Conservation (phyloP, 257 asterid genomes). For the Scutellaria galericulata region DNA sequence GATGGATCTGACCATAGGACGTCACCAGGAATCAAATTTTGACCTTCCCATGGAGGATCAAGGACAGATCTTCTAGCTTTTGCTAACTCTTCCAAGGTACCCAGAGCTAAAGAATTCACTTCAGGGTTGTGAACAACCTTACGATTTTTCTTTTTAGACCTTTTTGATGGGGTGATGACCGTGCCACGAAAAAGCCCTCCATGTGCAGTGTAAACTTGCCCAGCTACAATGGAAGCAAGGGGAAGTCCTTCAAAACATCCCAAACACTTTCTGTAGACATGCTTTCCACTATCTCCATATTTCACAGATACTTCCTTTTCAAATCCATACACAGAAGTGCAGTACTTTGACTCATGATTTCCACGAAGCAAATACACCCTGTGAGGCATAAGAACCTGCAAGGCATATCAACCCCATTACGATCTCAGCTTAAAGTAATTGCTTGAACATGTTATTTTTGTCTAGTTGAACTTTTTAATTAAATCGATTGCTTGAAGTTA, state of each 20-base stretch:
- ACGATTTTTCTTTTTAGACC: constrained; percentile 85
- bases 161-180: constrained; percentile 64
- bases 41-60: constrained; percentile 99
- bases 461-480: constrained; percentile 1
- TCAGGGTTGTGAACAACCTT: constrained; percentile 64
- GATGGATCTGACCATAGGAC: constrained; percentile 98
- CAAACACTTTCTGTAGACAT: constrained; percentile 91
- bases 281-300: constrained; percentile 88
- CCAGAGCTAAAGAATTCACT: constrained; percentile 58
- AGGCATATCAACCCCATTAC: constrained; percentile 29
- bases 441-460: constrained; percentile 6
- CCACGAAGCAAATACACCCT: constrained; percentile 94
- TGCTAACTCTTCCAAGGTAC: constrained; percentile 86
- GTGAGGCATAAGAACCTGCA: constrained; percentile 84
- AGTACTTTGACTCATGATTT: constrained; percentile 93
- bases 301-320: constrained; percentile 86
- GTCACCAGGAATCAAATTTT: constrained; percentile 94
- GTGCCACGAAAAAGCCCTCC: constrained; percentile 95
- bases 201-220: constrained; percentile 86
- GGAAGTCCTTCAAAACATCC: constrained; percentile 99
- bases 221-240: constrained; percentile 90
- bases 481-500: constrained; percentile 19
- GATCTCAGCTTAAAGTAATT: constrained; percentile 19
- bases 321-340: constrained; percentile 96
- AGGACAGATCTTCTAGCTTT: constrained; percentile 96